Percentiles rank a stretch among this genome's conserved stretches.
Evolutionary conservation across 2,329 filamentous ascomycete species (phyloP).

Genomic region (Amauroascus verrucosus): DNA sequence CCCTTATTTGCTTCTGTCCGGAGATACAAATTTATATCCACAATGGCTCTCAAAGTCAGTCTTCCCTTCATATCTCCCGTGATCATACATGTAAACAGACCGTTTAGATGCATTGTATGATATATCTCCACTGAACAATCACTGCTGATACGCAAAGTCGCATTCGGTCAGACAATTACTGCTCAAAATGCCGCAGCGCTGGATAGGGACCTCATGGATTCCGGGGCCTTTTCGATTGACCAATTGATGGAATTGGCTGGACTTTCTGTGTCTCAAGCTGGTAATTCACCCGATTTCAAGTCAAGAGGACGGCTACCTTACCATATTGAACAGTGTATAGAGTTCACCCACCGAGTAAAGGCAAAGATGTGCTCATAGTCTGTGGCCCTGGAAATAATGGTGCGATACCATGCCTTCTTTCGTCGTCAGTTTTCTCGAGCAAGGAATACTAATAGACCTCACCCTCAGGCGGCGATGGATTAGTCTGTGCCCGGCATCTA

Average conservation of each 20-base stretch:
- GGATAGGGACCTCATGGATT: constrained; percentile 86
- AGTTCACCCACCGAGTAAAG: constrained; percentile 64
- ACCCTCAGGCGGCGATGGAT: constrained; percentile 68
- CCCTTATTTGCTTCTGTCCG: background rate
- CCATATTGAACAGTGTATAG: constrained; percentile 54
- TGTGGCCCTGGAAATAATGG: constrained; percentile 71
- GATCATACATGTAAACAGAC: background rate
- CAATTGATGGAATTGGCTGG: constrained; percentile 97
- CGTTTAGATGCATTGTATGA: background rate
- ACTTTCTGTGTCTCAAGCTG: constrained; percentile 80
- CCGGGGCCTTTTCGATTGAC: constrained; percentile 79
- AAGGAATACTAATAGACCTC: background rate
- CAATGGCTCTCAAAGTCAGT: constrained; percentile 16
- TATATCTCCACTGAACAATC: background rate
- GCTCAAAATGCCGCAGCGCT: constrained; percentile 80
- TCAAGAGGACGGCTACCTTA: background rate
- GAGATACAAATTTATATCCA: constrained; percentile 14
- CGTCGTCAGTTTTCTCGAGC: background rate
- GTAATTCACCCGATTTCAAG: constrained; percentile 35
- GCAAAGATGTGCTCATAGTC: constrained; percentile 69
- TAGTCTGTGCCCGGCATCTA: constrained; percentile 87
- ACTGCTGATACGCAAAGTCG: background rate
- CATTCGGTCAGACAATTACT: constrained; percentile 58
- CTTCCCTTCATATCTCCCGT: background rate
- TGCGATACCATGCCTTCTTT: constrained; percentile 18